These are phyloP conservation scores for Fraxinus albicans DNA, from an alignment of 305 asterid species.

Conservation along the genomic window DNA sequence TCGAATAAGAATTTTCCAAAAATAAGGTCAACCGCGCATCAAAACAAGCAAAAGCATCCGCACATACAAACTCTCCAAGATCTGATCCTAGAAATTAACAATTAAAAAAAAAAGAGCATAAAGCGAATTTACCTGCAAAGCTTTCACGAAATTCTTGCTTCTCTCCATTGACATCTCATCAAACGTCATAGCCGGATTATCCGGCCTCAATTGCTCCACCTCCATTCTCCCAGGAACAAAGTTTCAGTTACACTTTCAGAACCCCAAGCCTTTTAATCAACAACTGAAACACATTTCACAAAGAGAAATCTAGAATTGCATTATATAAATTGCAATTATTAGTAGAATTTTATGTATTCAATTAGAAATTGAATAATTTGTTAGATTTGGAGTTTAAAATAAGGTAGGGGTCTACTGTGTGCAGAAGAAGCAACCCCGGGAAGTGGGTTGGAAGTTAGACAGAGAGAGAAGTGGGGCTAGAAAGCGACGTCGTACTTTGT, in stretches of 20 bases:
- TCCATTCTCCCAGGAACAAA: slow-evolving; percentile 40
- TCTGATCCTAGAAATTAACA: background rate
- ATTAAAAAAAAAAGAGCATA: background rate
- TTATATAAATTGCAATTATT: background rate
- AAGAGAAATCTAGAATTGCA: background rate
- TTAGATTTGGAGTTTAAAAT: slow-evolving; percentile 20
- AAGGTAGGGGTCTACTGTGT: slow-evolving; percentile 21
- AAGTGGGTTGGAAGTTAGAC: slow-evolving; percentile 12
- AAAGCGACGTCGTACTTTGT: slow-evolving; percentile 3
- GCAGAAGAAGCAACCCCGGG: slow-evolving; percentile 41
- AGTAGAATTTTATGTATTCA: background rate
- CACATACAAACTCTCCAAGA: background rate
- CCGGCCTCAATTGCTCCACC: slow-evolving; percentile 41
- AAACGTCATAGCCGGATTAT: slow-evolving; percentile 50
- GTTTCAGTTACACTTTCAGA: slow-evolving; percentile 14
- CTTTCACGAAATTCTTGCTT: slow-evolving; percentile 79
- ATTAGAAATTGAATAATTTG: background rate
- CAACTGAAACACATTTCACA: background rate
- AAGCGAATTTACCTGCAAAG: slow-evolving; percentile 63
- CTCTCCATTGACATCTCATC: slow-evolving; percentile 69
- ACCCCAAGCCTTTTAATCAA: background rate
- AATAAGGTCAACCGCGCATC: background rate
- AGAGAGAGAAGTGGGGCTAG: background rate
- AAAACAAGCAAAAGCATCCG: background rate
- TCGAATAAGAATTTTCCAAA: background rate